phyloP scores from a whole-genome alignment of 2,329 filamentous ascomycete genomes.

The Alternaria arbusti region DNA sequence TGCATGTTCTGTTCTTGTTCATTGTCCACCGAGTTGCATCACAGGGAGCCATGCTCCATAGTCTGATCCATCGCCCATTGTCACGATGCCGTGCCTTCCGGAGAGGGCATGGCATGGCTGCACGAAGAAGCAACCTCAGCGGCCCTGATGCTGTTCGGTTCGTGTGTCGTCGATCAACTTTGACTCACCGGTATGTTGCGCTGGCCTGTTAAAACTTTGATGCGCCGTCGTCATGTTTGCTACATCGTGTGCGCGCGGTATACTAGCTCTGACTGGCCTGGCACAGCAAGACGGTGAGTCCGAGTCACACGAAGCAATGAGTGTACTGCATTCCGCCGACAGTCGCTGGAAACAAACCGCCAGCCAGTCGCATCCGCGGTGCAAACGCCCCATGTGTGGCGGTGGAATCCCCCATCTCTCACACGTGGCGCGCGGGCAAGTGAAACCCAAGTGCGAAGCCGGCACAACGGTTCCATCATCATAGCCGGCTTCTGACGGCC shows the following conservation, averaged over 20 bases:
- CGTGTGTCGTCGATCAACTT: background rate
- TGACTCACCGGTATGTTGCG: slow-evolving; percentile 8
- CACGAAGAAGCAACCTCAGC: background rate
- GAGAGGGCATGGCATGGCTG: slow-evolving; percentile 7
- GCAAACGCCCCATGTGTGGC: slow-evolving; percentile 23
- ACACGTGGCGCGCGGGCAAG: slow-evolving; percentile 36
- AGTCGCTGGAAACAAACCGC: slow-evolving; percentile 10
- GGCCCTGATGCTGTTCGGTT: slow-evolving; percentile 10
- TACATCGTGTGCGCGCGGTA: background rate
- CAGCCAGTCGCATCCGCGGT: slow-evolving; percentile 18
- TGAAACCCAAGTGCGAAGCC: slow-evolving; percentile 38
- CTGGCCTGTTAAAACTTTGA: slow-evolving; percentile 25
- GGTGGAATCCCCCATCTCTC: slow-evolving; percentile 12
- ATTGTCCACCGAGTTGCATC: background rate
- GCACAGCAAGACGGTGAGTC: slow-evolving; percentile 13
- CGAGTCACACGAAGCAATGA: slow-evolving; percentile 9
- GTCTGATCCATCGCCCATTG: background rate
- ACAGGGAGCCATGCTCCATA: background rate
- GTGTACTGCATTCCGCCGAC: slow-evolving; percentile 7
- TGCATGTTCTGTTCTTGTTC: background rate
- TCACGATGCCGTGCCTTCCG: slow-evolving; percentile 22
- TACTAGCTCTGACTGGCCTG: slow-evolving; percentile 5
- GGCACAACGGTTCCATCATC: slow-evolving; percentile 33
- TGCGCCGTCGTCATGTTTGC: slow-evolving; percentile 7
- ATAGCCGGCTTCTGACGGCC: slow-evolving; percentile 29